Base-by-base conservation (phyloP, 148 eudicot genomes). In the Limonium bicolor region DNA sequence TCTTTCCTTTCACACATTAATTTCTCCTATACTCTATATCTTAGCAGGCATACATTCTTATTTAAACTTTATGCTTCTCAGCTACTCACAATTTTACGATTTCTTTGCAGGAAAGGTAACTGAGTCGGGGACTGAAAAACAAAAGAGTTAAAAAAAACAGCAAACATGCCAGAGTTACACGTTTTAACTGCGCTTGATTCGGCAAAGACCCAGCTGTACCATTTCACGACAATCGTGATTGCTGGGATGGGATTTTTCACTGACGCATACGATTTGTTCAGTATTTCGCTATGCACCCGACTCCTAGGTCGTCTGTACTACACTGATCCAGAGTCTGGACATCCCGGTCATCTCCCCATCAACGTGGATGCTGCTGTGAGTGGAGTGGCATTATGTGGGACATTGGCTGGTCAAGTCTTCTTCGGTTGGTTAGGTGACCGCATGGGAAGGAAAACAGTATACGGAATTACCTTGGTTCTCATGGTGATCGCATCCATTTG, bases 191-290 rank as follows among this genome's bases (percentile, higher is more conserved):
- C 82, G 38, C 82, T 79, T 7, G 88, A 79, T 50, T 51, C 53
- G 13, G 88, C 88, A 9, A 75, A 60, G 37, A 74, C 78, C 17
- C 87, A 74, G 55, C 55, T 60, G 70, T 79, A 74, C 62, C 87
- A 79, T 33, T 79, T 79, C 65, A 80, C 80, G 1, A 70, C 90
- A 0, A 73, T 80, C 2, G 33, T 76, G 13, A 67, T 80, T 4
- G 83, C 90, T 1, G 93, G 86, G 7, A 82, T 82, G 93, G 93
- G 93, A 5, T 82, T 82, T 46, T 82, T 82, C 61, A 82, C 93
- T 0, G 93, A 82, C 32, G 93, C 93, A 34, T 82, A 82, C 18
- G 93, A 82, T 42, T 66, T 82, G 0, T 82, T 82, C 44, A 55
- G 76, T 60, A 74, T 82, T 32, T 82, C 93, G 3, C 36, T 82